Evolutionary conservation across 1,284 basidiomycete species (phyloP).

Genomic region (Stygiomarasmius scandens): DNA sequence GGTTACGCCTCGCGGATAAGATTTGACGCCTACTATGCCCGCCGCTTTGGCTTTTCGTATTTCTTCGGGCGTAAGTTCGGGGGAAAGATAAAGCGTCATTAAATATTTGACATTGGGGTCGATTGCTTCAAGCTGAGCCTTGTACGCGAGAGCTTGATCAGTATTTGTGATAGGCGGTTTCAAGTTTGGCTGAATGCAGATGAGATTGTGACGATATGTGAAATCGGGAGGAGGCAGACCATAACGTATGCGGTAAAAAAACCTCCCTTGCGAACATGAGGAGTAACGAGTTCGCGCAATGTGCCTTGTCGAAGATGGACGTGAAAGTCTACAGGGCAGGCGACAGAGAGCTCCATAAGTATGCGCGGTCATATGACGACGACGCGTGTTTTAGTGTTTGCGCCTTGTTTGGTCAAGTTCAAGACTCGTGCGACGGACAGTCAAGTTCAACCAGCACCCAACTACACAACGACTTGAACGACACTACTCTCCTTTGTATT

Average conservation of each 20-base stretch:
- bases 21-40: conserved; percentile 94
- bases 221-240: conserved; percentile 50
- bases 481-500: neutral
- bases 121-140: conserved; percentile 72
- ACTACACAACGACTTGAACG: conserved; percentile 2
- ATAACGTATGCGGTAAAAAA: conserved; percentile 96
- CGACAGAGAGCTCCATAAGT: conserved; percentile 49
- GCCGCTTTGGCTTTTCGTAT: conserved; percentile 85
- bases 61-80: conserved; percentile 89
- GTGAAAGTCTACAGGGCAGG: conserved; percentile 92
- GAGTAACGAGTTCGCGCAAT: conserved; percentile 83
- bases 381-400: conserved; percentile 7
- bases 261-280: conserved; percentile 90
- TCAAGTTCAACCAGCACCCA: neutral
- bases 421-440: neutral
- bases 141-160: conserved; percentile 83
- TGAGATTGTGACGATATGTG: neutral
- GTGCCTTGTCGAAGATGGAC: conserved; percentile 93
- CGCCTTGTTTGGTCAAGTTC: neutral
- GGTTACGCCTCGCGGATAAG: conserved; percentile 96
- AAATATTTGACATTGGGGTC: conserved; percentile 85
- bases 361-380: conserved; percentile 7
- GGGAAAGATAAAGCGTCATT: conserved; percentile 95
- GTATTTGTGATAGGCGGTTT: conserved; percentile 90
- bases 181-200: conserved; percentile 83